Conservation (phyloP, 352 stramenopile species). For the Aphanomyces invadans region DNA sequence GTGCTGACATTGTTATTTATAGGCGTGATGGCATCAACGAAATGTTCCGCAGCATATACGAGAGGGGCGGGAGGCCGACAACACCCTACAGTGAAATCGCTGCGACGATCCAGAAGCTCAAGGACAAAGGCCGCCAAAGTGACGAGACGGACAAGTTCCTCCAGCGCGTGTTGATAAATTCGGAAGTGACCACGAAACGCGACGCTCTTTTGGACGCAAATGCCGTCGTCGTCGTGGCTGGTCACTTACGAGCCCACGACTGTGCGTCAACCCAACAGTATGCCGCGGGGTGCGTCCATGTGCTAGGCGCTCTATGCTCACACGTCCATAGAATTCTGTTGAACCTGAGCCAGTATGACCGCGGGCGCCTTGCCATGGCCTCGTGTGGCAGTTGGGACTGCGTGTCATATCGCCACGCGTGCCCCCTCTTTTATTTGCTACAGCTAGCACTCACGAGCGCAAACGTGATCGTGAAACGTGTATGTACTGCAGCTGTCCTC, state of each 20-base stretch:
- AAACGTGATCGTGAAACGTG: slow-evolving; percentile 33
- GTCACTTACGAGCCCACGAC: slow-evolving; percentile 30
- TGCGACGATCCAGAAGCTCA: slow-evolving; percentile 44
- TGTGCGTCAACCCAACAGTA: slow-evolving; percentile 29
- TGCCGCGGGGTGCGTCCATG: slow-evolving; percentile 31
- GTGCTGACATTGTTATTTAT: background rate
- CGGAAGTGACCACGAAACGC: slow-evolving; percentile 37
- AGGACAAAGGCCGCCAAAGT: slow-evolving; percentile 32
- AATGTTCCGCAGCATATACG: background rate
- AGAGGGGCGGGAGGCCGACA: background rate
- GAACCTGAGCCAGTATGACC: slow-evolving; percentile 48
- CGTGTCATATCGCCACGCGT: slow-evolving; percentile 61
- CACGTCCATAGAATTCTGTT: slow-evolving; percentile 62
- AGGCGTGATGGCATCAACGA: too few relatives aligned
- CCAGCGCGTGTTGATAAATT: slow-evolving; percentile 45
- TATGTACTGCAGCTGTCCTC: slow-evolving; percentile 47
- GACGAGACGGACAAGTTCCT: slow-evolving; percentile 46
- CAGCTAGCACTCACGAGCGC: slow-evolving; percentile 27
- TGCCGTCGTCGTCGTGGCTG: slow-evolving; percentile 39
- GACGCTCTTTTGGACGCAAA: slow-evolving; percentile 56
- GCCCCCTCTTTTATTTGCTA: slow-evolving; percentile 51
- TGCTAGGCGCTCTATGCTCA: too few relatives aligned
- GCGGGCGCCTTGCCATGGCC: slow-evolving; percentile 44
- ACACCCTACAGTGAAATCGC: slow-evolving; percentile 39
- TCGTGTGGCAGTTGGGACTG: slow-evolving; percentile 67